Conservation (phyloP, 305 asterid species). For the Fraxinus velutina region DNA sequence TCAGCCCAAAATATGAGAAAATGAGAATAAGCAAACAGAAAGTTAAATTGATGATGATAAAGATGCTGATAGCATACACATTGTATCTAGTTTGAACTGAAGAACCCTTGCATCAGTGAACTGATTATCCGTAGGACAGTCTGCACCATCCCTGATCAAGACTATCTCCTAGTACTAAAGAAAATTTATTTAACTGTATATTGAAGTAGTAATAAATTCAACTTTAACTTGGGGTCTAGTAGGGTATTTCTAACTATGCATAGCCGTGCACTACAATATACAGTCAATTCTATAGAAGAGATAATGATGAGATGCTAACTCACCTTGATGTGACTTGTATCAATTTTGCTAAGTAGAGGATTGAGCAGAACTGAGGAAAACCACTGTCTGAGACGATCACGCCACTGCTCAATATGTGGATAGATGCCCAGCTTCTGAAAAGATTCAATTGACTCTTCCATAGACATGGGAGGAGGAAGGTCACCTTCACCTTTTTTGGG, state of each 20-base stretch:
- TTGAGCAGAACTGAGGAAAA: constrained; percentile 68
- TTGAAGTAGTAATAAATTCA: neutral
- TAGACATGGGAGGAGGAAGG: constrained; percentile 89
- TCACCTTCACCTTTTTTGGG: constrained; percentile 92
- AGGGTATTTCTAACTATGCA: neutral
- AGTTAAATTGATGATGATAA: neutral
- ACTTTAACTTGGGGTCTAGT: neutral
- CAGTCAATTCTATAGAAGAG: neutral
- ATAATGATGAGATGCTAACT: constrained; percentile 17
- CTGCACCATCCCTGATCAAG: constrained; percentile 1
- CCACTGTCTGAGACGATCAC: constrained; percentile 91
- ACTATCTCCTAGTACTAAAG: neutral
- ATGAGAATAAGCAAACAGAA: neutral
- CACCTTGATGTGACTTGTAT: constrained; percentile 81
- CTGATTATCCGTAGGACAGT: neutral
- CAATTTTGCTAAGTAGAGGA: constrained; percentile 73
- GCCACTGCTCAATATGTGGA: constrained; percentile 84
- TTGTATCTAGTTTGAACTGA: neutral
- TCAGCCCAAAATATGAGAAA: neutral
- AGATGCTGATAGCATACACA: neutral
- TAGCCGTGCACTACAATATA: neutral
- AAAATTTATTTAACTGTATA: neutral
- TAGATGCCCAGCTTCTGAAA: constrained; percentile 71
- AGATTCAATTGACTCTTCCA: constrained; percentile 80
- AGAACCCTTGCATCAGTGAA: constrained; percentile 16